phyloP scores from a whole-genome alignment of 2,329 filamentous ascomycete genomes.

The Sporothrix phasma region DNA sequence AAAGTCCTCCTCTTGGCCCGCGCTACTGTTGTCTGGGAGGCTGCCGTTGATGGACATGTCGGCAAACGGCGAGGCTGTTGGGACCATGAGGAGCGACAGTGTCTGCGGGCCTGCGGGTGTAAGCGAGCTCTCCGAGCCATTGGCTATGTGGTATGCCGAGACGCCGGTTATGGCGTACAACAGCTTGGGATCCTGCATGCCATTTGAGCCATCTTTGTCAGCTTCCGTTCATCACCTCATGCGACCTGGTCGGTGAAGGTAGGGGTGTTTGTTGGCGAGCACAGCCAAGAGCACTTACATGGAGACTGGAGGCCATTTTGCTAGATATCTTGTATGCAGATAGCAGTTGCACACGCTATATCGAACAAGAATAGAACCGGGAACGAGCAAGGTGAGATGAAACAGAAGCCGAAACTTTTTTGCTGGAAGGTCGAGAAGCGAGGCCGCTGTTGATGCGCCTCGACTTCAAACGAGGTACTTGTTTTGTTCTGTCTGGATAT shows the following conservation, averaged over 20 bases:
- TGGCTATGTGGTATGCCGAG: conserved; percentile 78
- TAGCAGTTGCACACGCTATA: neutral
- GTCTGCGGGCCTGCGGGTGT: conserved; percentile 83
- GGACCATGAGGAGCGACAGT: conserved; percentile 89
- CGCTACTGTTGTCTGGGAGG: neutral
- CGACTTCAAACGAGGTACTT: too few species aligned
- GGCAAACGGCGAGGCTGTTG: conserved; percentile 66
- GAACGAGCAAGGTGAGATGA: neutral
- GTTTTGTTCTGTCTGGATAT: too few species aligned
- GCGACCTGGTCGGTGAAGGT: neutral
- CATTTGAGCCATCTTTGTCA: neutral
- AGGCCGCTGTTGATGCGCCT: too few species aligned
- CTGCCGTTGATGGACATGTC: conserved; percentile 41
- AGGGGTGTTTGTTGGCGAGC: too few species aligned
- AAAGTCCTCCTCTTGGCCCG: conserved; percentile 69
- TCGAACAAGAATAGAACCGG: neutral
- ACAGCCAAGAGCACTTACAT: conserved; percentile 26
- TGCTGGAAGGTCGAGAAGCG: neutral
- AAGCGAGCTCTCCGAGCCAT: conserved; percentile 74
- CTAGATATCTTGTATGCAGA: neutral
- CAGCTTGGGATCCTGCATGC: conserved; percentile 49
- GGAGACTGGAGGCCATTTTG: conserved; percentile 36
- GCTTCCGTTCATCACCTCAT: neutral
- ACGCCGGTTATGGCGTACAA: conserved; percentile 72
- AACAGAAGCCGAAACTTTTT: neutral